phyloP scores from a whole-genome alignment of 352 stramenopile genomes.

The Phytophthora capsici region DNA sequence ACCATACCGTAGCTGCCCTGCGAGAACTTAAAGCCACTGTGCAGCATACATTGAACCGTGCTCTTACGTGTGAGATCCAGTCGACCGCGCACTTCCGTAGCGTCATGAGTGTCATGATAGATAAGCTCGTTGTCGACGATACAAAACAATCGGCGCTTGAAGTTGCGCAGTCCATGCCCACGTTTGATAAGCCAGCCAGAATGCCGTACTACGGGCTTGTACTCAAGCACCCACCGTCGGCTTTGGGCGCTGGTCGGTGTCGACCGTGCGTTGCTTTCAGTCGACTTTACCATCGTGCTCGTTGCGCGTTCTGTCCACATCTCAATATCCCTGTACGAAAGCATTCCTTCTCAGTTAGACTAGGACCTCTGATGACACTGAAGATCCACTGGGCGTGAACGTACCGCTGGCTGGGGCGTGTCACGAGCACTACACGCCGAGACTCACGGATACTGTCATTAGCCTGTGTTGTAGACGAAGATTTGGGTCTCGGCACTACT shows the following conservation, averaged over 20 bases:
- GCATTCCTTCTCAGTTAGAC: conserved; percentile 8
- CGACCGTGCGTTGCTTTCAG: conserved; percentile 47
- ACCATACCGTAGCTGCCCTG: conserved; percentile 83
- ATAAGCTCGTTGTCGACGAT: conserved; percentile 88
- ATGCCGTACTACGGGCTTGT: conserved; percentile 83
- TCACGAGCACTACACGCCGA: conserved; percentile 73
- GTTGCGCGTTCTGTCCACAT: conserved; percentile 83
- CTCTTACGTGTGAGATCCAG: conserved; percentile 76
- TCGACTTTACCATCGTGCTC: conserved; percentile 77
- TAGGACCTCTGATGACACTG: conserved; percentile 8
- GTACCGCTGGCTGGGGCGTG: conserved; percentile 71
- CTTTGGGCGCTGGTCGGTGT: conserved; percentile 64
- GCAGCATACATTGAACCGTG: conserved; percentile 65
- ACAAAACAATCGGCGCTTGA: conserved; percentile 88
- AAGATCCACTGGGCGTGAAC: conserved; percentile 5
- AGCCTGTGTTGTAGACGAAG: conserved; percentile 1
- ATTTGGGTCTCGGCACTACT: conserved; percentile 12
- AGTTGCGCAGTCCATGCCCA: conserved; percentile 77
- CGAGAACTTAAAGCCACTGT: conserved; percentile 79
- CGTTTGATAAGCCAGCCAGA: conserved; percentile 91
- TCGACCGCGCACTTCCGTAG: conserved; percentile 74
- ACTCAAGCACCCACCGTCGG: conserved; percentile 75
- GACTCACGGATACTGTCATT: conserved; percentile 40
- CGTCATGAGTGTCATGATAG: conserved; percentile 85
- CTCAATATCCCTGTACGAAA: conserved; percentile 66